A percentile compares a stretch with the other conserved stretches of the same genome.
Evolutionary conservation across 1,284 basidiomycete genomes (phyloP).

Genomic region (Cerrena zonata): DNA sequence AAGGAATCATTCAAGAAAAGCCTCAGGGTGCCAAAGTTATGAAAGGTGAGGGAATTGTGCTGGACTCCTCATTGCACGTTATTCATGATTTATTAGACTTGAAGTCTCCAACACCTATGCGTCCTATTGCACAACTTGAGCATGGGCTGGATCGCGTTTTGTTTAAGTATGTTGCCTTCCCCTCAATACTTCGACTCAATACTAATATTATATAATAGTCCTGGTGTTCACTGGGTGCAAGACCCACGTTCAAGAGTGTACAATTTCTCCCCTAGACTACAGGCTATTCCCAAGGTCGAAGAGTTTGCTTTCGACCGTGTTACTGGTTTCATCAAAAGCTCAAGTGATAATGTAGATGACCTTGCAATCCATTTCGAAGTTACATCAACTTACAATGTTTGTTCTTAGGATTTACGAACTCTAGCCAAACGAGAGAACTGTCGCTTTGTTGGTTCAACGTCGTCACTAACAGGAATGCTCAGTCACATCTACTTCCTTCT

Average conservation of each 20-base stretch:
- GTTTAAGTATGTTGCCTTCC: conserved; percentile 62
- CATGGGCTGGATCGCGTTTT: conserved; percentile 80
- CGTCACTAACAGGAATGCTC: conserved; percentile 81
- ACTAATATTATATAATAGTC: conserved; percentile 39
- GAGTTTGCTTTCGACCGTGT: conserved; percentile 88
- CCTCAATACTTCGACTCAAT: background rate
- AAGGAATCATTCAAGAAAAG: background rate
- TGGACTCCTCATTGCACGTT: too few species aligned
- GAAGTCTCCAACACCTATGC: conserved; percentile 39
- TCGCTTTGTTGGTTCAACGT: conserved; percentile 83
- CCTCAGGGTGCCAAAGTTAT: too few species aligned
- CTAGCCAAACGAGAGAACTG: conserved; percentile 59
- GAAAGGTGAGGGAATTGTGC: too few species aligned
- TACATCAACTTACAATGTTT: background rate
- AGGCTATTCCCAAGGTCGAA: conserved; percentile 72
- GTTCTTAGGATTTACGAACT: conserved; percentile 53
- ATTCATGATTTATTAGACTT: conserved; percentile 24
- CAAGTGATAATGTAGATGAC: conserved; percentile 60
- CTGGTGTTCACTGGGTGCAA: conserved; percentile 86
- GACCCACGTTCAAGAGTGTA: conserved; percentile 84
- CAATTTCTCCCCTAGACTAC: conserved; percentile 74
- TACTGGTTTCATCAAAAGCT: conserved; percentile 75
- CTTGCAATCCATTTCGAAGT: background rate
- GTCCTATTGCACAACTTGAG: conserved; percentile 63
- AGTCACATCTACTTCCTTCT: conserved; percentile 86